These are phyloP conservation scores for Talaromyces proteolyticus DNA, from an alignment of 495 filamentous ascomycete genomes.

Conservation along the genomic window DNA sequence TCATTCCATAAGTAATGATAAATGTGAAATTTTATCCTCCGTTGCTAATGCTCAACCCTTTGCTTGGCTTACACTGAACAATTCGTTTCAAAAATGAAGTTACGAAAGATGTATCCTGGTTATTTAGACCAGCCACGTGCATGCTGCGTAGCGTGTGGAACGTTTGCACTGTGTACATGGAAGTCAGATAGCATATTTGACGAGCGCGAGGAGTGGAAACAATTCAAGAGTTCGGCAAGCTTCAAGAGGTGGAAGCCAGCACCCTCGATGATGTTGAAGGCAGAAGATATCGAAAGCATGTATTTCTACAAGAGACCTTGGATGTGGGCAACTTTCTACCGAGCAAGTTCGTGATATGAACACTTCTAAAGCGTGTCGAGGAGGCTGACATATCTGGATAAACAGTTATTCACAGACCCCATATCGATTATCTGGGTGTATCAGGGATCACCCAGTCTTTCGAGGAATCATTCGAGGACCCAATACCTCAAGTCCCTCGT, in stretches of 20 bases:
- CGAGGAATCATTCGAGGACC: neutral
- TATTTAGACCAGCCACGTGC: no score
- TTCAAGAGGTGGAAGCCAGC: neutral
- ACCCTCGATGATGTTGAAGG: neutral
- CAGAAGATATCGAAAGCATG: slow-evolving; percentile 3
- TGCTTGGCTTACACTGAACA: no score
- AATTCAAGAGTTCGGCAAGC: neutral
- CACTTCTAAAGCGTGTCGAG: neutral
- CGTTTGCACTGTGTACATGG: neutral
- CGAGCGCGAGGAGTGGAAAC: neutral
- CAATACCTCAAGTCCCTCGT: neutral
- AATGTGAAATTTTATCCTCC: no score
- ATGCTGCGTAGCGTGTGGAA: neutral
- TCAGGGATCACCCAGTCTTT: neutral
- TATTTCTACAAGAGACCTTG: neutral
- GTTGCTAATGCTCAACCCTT: no score
- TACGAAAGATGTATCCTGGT: no score
- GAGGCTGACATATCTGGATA: neutral
- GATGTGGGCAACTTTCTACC: slow-evolving; percentile 1
- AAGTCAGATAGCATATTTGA: neutral
- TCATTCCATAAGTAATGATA: no score
- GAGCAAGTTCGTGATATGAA: slow-evolving; percentile 1
- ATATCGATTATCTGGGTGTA: slow-evolving; percentile 2
- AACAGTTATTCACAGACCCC: slow-evolving; percentile 2
- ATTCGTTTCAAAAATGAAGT: no score